Evolutionary conservation across 148 eudicot species (phyloP).

Genomic region (Vaccinium macrocarpon): DNA sequence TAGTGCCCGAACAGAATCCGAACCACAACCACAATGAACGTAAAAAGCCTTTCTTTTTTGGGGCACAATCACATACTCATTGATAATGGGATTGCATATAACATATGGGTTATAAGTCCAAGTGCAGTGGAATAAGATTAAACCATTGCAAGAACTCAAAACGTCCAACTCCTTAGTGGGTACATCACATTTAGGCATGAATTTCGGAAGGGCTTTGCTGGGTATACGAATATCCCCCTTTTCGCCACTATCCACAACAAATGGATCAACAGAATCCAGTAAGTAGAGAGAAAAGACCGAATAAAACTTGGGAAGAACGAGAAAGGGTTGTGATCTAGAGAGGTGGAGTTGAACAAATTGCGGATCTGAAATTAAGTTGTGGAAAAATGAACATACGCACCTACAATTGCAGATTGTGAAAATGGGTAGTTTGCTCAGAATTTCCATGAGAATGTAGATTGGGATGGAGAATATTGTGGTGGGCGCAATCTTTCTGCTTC

Average conservation of each 20-base stretch:
- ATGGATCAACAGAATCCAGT: background rate
- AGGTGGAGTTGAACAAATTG: background rate
- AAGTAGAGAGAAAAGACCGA: background rate
- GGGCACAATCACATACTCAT: slow-evolving; percentile 27
- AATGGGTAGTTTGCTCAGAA: background rate
- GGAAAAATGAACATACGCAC: background rate
- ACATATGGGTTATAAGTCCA: slow-evolving; percentile 22
- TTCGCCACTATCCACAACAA: background rate
- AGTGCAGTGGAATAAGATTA: slow-evolving; percentile 28
- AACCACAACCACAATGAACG: slow-evolving; percentile 35
- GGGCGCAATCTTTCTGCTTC: background rate
- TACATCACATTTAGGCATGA: background rate
- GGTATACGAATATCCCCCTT: background rate
- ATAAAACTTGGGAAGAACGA: background rate
- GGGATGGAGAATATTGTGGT: slow-evolving; percentile 8
- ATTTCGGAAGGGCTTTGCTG: background rate
- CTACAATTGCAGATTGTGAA: background rate
- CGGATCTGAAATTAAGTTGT: background rate
- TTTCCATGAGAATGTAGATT: background rate
- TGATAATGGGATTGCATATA: slow-evolving; percentile 40
- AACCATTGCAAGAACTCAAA: slow-evolving; percentile 40
- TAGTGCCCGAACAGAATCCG: slow-evolving; percentile 25
- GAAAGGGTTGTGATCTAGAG: background rate
- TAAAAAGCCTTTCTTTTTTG: slow-evolving; percentile 4
- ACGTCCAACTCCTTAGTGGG: background rate